Evolutionary conservation across 768 basidiomycete genomes (phyloP).

Genomic region (Hygrophorus pudorinus): DNA sequence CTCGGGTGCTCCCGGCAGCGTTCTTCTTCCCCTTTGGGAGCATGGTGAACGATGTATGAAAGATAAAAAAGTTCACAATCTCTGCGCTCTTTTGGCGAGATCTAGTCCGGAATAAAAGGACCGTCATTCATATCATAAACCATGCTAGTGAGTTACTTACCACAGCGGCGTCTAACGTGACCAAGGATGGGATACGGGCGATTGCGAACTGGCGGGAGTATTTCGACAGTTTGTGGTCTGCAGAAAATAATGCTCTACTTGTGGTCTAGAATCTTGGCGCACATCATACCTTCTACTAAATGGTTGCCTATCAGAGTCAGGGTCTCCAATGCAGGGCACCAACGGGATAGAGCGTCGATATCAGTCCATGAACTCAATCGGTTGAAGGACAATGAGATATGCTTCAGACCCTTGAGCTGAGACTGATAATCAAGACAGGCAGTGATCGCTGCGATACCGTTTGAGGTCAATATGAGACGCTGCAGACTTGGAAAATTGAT

Average conservation of each 20-base stretch:
- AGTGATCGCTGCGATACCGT: conserved; percentile 44
- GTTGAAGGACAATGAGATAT: conserved; percentile 60
- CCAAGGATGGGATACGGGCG: conserved; percentile 57
- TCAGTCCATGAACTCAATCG: conserved; percentile 45
- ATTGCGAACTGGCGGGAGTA: conserved; percentile 51
- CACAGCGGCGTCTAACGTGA: conserved; percentile 49
- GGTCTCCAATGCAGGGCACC: conserved; percentile 60
- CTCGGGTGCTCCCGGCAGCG: conserved; percentile 47
- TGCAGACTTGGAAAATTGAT: conserved; percentile 38
- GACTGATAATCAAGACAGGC: conserved; percentile 19
- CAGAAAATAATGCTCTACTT: neutral
- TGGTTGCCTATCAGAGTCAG: conserved; percentile 59
- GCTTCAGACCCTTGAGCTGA: conserved; percentile 30
- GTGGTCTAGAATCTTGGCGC: neutral
- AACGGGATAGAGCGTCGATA: conserved; percentile 53
- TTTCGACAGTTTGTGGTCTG: conserved; percentile 28
- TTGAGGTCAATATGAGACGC: conserved; percentile 58
- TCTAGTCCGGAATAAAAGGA: conserved; percentile 28
- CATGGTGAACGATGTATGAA: conserved; percentile 45
- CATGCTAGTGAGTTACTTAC: conserved; percentile 28
- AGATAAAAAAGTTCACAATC: conserved; percentile 83
- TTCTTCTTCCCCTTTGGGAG: conserved; percentile 30
- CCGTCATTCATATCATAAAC: neutral
- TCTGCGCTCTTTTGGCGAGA: conserved; percentile 57
- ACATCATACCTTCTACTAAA: conserved; percentile 24